Percentiles rank a stretch among this genome's conserved stretches.
These are phyloP conservation scores for Rhizopus delemar DNA, from an alignment of 371 early-diverging fungal genomes.

Conservation along the genomic window DNA sequence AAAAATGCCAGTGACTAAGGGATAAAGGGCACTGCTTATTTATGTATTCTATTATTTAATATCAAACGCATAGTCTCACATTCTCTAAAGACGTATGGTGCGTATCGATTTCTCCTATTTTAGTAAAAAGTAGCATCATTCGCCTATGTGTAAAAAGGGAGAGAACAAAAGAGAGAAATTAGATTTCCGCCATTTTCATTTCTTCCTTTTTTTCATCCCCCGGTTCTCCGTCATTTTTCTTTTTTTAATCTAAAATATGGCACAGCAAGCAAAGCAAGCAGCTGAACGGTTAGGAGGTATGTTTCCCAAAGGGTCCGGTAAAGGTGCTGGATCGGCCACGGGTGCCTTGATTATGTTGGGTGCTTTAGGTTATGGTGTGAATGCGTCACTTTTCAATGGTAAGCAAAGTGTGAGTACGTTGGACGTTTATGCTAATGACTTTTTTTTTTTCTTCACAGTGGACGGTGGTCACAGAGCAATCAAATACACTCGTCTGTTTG, in stretches of 20 bases:
- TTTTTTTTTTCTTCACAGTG: constrained; percentile 55
- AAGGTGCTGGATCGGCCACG: constrained; percentile 63
- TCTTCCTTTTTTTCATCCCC: too few relatives aligned
- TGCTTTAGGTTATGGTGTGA: constrained; percentile 71
- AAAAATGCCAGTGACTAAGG: too few relatives aligned
- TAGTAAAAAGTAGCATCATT: too few relatives aligned
- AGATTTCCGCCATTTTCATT: too few relatives aligned
- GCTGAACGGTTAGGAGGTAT: constrained; percentile 65
- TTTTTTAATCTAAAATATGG: constrained; percentile 27
- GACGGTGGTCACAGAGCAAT: constrained; percentile 98
- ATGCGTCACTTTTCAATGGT: constrained; percentile 84
- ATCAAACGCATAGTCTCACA: too few relatives aligned
- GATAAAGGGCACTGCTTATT: too few relatives aligned
- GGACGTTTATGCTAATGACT: not conserved
- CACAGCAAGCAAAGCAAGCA: constrained; percentile 65
- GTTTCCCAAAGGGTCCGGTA: constrained; percentile 66
- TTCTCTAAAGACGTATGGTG: too few relatives aligned
- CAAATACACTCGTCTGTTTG: constrained; percentile 94
- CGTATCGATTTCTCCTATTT: too few relatives aligned
- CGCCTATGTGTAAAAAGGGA: too few relatives aligned
- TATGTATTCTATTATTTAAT: too few relatives aligned
- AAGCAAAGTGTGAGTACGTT: not conserved
- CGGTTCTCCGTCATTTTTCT: not conserved
- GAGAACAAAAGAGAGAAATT: too few relatives aligned
- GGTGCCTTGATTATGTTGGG: constrained; percentile 72